phyloP scores from a whole-genome alignment of 2,329 filamentous ascomycete genomes.

The Sclerotinia nivalis region DNA sequence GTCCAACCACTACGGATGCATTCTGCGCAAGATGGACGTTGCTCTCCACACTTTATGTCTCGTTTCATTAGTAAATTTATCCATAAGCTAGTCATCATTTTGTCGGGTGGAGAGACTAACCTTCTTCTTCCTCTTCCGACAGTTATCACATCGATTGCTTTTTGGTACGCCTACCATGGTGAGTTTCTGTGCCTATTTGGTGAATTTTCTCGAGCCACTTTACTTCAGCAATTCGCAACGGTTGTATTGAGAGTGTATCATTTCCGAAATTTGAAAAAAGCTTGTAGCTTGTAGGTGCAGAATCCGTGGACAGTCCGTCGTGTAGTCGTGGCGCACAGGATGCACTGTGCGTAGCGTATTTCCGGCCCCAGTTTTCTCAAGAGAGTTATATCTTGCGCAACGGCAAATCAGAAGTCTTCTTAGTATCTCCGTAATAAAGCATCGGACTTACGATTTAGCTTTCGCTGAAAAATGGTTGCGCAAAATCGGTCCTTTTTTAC shows the following conservation, averaged over 20 bases:
- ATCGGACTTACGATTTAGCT: neutral
- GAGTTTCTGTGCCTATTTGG: neutral
- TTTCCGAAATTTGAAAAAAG: too few species aligned
- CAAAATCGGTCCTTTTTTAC: neutral
- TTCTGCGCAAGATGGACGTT: constrained; percentile 28
- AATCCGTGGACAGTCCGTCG: neutral
- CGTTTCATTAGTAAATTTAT: neutral
- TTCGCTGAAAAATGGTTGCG: neutral
- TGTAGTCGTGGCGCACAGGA: neutral
- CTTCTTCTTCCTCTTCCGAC: constrained; percentile 31
- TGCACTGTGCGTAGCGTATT: neutral
- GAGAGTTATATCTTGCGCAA: constrained; percentile 19
- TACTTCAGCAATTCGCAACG: neutral
- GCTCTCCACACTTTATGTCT: constrained; percentile 28
- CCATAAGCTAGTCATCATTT: neutral
- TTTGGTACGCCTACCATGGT: constrained; percentile 28
- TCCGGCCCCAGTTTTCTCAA: neutral
- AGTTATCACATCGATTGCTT: constrained; percentile 29
- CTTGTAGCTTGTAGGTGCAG: neutral
- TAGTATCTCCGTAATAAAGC: neutral
- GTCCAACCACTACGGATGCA: constrained; percentile 28
- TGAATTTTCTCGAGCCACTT: neutral
- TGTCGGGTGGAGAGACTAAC: constrained; percentile 5
- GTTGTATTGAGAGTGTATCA: too few species aligned
- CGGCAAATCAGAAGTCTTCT: neutral